These are phyloP conservation scores for Vitis cinerea DNA, from an alignment of 164 flowering plant species.

Conservation along the genomic window DNA sequence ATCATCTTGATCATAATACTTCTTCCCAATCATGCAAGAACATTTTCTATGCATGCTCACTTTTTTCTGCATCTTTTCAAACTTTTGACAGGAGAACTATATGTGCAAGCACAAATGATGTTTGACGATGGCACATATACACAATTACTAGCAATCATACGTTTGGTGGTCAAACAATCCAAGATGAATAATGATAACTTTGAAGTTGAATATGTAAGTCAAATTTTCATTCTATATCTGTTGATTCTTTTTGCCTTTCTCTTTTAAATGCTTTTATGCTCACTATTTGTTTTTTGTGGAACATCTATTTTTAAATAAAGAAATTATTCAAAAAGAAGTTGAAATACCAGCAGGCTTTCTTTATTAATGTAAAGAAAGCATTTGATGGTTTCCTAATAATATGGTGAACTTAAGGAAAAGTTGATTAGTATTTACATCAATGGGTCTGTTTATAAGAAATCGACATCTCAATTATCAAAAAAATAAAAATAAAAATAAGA, in stretches of 20 bases:
- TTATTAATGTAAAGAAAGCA: no score
- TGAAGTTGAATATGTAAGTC: constrained; percentile 80
- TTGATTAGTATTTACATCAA: no score
- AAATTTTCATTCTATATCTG: not conserved
- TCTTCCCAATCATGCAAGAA: not conserved
- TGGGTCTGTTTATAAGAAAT: no score
- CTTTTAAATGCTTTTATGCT: not conserved
- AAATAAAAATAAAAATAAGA: no score
- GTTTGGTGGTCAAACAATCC: constrained; percentile 51
- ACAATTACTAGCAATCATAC: constrained; percentile 59
- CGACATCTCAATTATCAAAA: no score
- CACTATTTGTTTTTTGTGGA: not conserved
- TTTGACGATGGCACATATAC: constrained; percentile 71
- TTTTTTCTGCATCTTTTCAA: not conserved
- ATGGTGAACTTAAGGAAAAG: no score
- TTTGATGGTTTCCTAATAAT: no score
- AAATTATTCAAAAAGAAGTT: no score
- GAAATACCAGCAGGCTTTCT: no score
- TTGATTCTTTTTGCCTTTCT: not conserved
- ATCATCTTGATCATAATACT: not conserved
- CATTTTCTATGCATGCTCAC: constrained; percentile 6
- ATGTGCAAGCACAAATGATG: constrained; percentile 79
- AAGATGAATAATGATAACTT: constrained; percentile 38
- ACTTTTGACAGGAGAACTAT: constrained; percentile 69
- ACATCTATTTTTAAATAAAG: not conserved